Base-by-base conservation (phyloP, 352 stramenopile genomes). In the Phytophthora crassamura region DNA sequence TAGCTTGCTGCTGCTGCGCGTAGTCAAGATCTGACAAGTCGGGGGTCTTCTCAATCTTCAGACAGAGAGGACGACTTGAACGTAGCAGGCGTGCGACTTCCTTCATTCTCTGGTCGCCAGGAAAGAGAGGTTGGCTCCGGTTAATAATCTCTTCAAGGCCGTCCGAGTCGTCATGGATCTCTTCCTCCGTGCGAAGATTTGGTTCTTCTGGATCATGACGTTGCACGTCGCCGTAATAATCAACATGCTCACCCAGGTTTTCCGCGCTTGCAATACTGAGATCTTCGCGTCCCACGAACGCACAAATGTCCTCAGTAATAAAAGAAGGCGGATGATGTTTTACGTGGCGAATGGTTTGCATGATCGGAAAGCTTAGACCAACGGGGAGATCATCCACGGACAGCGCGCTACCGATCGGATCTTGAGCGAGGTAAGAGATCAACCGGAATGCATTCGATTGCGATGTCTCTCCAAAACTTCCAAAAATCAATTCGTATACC, bases 1-100 rank as follows among this genome's bases (percentile, higher is more conserved):
- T 92, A 32, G 89, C 75, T 88, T 99, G 97, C 69, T 99, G 98
- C 58, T 95, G 81, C 30, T 86, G 74, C 4, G 88, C 70, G 41
- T 84, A 90, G 48, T 94, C 84, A 30, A 90, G 74, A 33, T 94
- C 88, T 9, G 86, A 89, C 14, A 80, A 64, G 60, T 91, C 80
- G 8, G 79, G 58, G 0, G 61, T 75, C 51, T 91, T 92, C 39
- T 91, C 84, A 9, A 94, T 36, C 43, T 89, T 90, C 30, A 96
- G 45, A 47, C 80, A 93, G 7, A 93, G 54, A 20, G 82, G 84
- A 0, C 82, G 81, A 43, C 72, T 93, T 5, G 88, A 94, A 15
- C 88, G 84, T 34, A 96, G 50, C n/a, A 96, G 50, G 3, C 88
- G 84, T 10, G 82, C 83, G 11, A 93, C 88, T 61, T 96, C 86